Evolutionary conservation across 345 rosid genomes (phyloP).

Genomic region (Viola odorata): DNA sequence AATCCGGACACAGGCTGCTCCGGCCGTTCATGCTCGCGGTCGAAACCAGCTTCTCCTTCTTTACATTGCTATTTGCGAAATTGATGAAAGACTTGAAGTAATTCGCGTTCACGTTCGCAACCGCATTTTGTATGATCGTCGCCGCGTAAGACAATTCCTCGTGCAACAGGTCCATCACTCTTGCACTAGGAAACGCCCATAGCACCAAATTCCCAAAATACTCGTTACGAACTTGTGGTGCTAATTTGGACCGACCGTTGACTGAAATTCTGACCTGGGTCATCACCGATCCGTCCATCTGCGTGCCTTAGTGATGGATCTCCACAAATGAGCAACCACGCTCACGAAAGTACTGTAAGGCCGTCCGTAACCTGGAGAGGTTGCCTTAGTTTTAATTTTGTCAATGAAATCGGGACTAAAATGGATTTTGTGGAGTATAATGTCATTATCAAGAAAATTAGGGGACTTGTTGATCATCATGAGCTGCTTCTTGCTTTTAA

Average conservation of each 20-base stretch:
- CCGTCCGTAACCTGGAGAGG: not conserved
- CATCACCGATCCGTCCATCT: slow-evolving; percentile 10
- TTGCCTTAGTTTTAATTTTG: slow-evolving; percentile 24
- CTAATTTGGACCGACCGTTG: slow-evolving; percentile 17
- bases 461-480: not conserved
- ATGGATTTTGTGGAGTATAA: slow-evolving; percentile 25
- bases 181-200: slow-evolving; percentile 27
- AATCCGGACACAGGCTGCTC: slow-evolving; percentile 18
- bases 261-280: slow-evolving; percentile 21
- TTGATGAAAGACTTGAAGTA: slow-evolving; percentile 30
- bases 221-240: slow-evolving; percentile 21
- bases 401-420: slow-evolving; percentile 26
- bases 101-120: slow-evolving; percentile 14
- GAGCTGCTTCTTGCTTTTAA: slow-evolving; percentile 8
- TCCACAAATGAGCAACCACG: slow-evolving; percentile 29
- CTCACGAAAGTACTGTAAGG: slow-evolving; percentile 26
- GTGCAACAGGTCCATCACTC: slow-evolving; percentile 20
- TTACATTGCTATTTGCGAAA: slow-evolving; percentile 11
- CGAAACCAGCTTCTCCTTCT: slow-evolving; percentile 4
- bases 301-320: slow-evolving; percentile 25
- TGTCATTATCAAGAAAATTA: slow-evolving; percentile 6
- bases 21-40: not conserved
- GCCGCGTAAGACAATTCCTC: slow-evolving; percentile 23
- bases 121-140: slow-evolving; percentile 23
- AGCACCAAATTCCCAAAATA: slow-evolving; percentile 40